A percentile compares a stretch with the other conserved stretches of the same genome.
phyloP scores from a whole-genome alignment of 78 protist genomes.

The Goniomonas avonlea region DNA sequence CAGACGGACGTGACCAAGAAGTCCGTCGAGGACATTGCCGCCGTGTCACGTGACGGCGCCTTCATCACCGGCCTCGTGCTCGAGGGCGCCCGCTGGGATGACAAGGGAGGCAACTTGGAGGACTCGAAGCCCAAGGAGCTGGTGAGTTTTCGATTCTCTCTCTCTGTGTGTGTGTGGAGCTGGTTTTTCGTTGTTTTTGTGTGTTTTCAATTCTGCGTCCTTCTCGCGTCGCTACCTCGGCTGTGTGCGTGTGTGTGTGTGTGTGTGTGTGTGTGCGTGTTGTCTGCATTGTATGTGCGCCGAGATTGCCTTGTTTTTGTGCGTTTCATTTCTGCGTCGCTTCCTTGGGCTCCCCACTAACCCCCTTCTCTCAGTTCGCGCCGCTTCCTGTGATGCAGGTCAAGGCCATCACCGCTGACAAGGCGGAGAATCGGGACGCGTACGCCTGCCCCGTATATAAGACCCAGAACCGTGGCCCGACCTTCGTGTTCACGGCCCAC shows the following conservation, averaged over 20 bases:
- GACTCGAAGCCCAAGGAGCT: constrained; percentile 52
- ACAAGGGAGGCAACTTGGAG: constrained; percentile 26
- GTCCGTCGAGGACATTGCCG: constrained; percentile 40
- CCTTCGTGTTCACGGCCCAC: constrained; percentile 50
- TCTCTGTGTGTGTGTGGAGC: too few species aligned
- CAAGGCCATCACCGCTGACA: constrained; percentile 52
- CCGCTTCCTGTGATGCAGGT: constrained; percentile 54
- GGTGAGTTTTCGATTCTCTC: too few species aligned
- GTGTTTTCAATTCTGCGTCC: too few species aligned
- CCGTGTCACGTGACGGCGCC: constrained; percentile 62
- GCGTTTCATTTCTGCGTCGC: background rate
- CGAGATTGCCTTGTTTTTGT: too few species aligned
- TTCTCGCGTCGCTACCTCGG: too few species aligned
- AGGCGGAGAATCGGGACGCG: constrained; percentile 38
- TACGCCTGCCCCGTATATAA: constrained; percentile 75
- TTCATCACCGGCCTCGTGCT: constrained; percentile 61
- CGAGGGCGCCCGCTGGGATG: constrained; percentile 79
- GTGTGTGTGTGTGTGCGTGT: too few species aligned
- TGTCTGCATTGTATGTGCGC: too few species aligned
- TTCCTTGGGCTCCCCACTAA: background rate
- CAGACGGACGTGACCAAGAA: constrained; percentile 62
- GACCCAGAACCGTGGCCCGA: constrained; percentile 59
- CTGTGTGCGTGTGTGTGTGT: too few species aligned
- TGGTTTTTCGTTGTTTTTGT: too few species aligned
- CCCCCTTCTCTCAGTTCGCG: background rate